Evolutionary conservation across 23 red algal species (phyloP).

Genomic region (Gracilaria vermiculophylla): DNA sequence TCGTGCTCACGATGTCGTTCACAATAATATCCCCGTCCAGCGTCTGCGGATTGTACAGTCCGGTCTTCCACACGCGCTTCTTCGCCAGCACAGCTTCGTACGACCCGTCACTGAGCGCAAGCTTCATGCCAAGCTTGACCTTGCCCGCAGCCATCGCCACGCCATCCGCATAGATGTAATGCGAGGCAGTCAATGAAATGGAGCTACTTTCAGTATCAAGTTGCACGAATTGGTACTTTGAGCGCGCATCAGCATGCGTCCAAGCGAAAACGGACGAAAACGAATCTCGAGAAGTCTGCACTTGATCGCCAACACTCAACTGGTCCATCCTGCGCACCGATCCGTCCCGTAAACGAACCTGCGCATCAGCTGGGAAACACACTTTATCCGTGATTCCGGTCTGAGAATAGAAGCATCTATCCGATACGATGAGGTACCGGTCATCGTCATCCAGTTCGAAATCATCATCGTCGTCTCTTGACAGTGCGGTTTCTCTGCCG

Average conservation of each 20-base stretch:
- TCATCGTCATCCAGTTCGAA: slow-evolving; percentile 38
- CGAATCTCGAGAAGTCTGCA: not conserved
- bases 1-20: not conserved
- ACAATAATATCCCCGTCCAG: slow-evolving; percentile 4
- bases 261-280: slow-evolving; percentile 37
- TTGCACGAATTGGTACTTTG: slow-evolving; percentile 21
- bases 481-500: not conserved
- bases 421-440: not conserved
- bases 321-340: slow-evolving; percentile 1
- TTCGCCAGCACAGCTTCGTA: not conserved
- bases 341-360: slow-evolving; percentile 12
- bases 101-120: not conserved
- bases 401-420: slow-evolving; percentile 23
- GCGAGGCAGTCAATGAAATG: slow-evolving; percentile 14
- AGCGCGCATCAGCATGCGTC: slow-evolving; percentile 34
- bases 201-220: not conserved
- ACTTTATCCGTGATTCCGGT: slow-evolving; percentile 7
- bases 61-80: slow-evolving; percentile 8
- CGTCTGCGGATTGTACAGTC: slow-evolving; percentile 16
- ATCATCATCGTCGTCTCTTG: not conserved
- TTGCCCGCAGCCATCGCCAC: not conserved
- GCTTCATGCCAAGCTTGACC: slow-evolving; percentile 2
- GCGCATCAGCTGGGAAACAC: slow-evolving; percentile 45
- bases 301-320: slow-evolving; percentile 13
- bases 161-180: slow-evolving; percentile 49